Conservation (phyloP, 2,329 filamentous ascomycete genomes). For the Macroventuria anomochaeta region DNA sequence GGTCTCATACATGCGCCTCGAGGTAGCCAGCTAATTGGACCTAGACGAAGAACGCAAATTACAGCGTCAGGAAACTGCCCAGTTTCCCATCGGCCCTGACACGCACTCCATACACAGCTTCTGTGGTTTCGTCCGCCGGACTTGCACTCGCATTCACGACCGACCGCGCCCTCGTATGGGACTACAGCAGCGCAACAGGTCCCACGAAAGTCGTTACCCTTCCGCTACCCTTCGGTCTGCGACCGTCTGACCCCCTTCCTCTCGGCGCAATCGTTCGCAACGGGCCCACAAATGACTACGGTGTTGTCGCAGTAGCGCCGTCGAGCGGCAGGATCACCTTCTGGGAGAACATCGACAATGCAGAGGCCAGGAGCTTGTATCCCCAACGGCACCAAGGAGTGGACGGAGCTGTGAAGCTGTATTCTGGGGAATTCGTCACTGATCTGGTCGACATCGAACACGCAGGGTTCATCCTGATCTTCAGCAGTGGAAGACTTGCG, state of each 20-base stretch:
- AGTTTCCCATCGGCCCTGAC: constrained; percentile 80
- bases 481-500: constrained; percentile 84
- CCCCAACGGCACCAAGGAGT: constrained; percentile 82
- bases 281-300: constrained; percentile 78
- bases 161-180: constrained; percentile 87
- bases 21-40: constrained; percentile 14
- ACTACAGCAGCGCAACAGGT: constrained; percentile 71
- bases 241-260: constrained; percentile 74
- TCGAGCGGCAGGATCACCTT: constrained; percentile 85
- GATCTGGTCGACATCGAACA: constrained; percentile 84
- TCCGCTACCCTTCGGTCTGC: constrained; percentile 75
- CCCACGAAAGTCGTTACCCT: constrained; percentile 79
- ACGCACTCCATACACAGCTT: constrained; percentile 59
- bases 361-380: constrained; percentile 81
- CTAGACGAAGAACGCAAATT: constrained; percentile 83
- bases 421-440: constrained; percentile 77
- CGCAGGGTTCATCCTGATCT: constrained; percentile 82
- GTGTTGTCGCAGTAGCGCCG: constrained; percentile 85
- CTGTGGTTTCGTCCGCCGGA: constrained; percentile 64
- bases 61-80: constrained; percentile 83
- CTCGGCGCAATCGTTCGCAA: constrained; percentile 83
- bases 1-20: neutral
- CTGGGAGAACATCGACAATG: constrained; percentile 94
- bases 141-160: constrained; percentile 83
- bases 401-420: constrained; percentile 76